A percentile compares a stretch with the other conserved stretches of the same genome.
These are phyloP conservation scores for Chara braunii DNA, from an alignment of 139 green algal species.

Conservation along the genomic window DNA sequence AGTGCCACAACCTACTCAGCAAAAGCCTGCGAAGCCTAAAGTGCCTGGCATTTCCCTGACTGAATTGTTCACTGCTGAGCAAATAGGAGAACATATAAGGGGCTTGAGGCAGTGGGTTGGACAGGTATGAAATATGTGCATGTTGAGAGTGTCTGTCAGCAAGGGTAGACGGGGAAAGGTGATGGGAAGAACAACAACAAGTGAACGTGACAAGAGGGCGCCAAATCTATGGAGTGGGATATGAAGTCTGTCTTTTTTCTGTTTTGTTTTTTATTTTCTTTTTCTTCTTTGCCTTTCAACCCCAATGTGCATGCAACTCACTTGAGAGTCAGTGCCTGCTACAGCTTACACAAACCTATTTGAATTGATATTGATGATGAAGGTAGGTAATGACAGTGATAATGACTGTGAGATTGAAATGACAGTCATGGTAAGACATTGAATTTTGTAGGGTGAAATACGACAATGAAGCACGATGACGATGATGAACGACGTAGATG, in stretches of 20 bases:
- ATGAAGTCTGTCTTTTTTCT: not conserved
- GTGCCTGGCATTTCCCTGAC: conserved; percentile 72
- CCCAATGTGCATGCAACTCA: too few relatives aligned
- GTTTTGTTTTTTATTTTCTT: not conserved
- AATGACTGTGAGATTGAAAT: too few relatives aligned
- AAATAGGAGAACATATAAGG: conserved; percentile 68
- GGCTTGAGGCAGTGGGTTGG: conserved; percentile 37
- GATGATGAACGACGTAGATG: too few relatives aligned
- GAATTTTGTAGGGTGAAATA: too few relatives aligned
- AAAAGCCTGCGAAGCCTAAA: conserved; percentile 11
- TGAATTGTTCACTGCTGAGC: conserved; percentile 71
- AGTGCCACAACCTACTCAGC: not conserved
- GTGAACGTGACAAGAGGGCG: not conserved
- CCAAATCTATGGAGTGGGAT: not conserved
- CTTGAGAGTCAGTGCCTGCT: too few relatives aligned
- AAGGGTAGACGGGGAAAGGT: not conserved
- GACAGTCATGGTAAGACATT: too few relatives aligned
- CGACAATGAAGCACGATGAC: too few relatives aligned
- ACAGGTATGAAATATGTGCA: conserved; percentile 7
- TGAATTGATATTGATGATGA: too few relatives aligned
- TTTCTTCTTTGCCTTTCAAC: not conserved
- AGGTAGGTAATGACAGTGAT: too few relatives aligned
- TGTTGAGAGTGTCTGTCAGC: not conserved
- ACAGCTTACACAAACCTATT: too few relatives aligned
- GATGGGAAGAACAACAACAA: not conserved